Evolutionary conservation across 192 early-diverging fungal species (phyloP), one percentile per base, ranked within the genome.

Genomic region (Linnemannia hyalina): DNA sequence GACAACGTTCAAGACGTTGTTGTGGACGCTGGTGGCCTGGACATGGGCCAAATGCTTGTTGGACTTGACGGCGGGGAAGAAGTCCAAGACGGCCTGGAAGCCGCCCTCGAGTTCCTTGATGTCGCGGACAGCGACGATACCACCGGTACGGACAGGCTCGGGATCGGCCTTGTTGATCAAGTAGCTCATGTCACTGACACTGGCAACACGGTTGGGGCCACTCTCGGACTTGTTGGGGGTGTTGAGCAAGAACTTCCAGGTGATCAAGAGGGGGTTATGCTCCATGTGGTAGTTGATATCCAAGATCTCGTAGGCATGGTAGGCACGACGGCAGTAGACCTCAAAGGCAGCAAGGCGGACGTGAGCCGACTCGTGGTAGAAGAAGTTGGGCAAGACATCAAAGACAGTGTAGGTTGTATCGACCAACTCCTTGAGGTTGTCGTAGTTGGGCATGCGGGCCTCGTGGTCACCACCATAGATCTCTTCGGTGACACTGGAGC

Each of bases 251-350:
- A 96, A 96, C 60, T 94, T 93, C 95, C 95, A 96, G 60, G 94
- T 92, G 80, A 96, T 89, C 74, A 95, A 90, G 70, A 93, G 93
- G 23, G 95, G 95, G 32, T 87, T 75, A 26, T 89, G 85, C 54
- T 94, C 94, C 40, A 94, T 90, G 76, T 91, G 79, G 74, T 95
- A 95, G 88, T 95, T 93, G 88, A 98, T 94, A 74, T 94, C 95
- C 49, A 95, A 93, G 68, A 99, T 94, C 81, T 96, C 93, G 91
- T 99, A 99, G 52, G 97, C 97, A 84, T 99, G 97, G 94, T 99
- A 98, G 8, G 98, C 97, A 79, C 97, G 97, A 74, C 98, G 94
- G 73, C 97, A 96, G 85, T 99, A 99, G 20, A 97, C 97, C 93
- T 98, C 97, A 44, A 99, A 92, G 32, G 98, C 98, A 1, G 96